Percentiles rank a stretch among this genome's conserved stretches.
phyloP scores from a whole-genome alignment of 352 stramenopile species.

The Phytopythium cucurbitacearum region DNA sequence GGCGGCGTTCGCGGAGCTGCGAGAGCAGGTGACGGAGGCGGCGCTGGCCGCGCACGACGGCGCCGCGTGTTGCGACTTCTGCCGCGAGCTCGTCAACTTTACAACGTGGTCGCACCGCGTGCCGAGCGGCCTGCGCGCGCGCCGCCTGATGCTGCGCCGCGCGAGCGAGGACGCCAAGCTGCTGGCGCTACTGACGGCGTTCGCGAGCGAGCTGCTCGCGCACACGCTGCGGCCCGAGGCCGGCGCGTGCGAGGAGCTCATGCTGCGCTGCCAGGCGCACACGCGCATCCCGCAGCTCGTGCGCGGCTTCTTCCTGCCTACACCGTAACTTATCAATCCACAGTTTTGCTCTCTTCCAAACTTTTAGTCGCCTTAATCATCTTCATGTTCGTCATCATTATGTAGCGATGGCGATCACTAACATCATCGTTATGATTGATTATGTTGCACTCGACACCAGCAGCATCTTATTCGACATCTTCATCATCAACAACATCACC shows the following conservation, averaged over 20 bases:
- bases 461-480: no score
- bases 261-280: slow-evolving; percentile 14
- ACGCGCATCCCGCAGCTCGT: slow-evolving; percentile 22
- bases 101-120: slow-evolving; percentile 15
- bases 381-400: no score
- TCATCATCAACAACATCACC: no score
- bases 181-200: slow-evolving; percentile 14
- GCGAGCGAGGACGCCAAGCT: slow-evolving; percentile 2
- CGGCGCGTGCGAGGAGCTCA: slow-evolving; percentile 3
- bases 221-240: slow-evolving; percentile 19
- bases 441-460: no score
- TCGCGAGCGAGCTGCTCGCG: slow-evolving; percentile 18
- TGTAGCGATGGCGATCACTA: no score
- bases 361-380: slow-evolving; percentile 1
- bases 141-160: slow-evolving; percentile 1
- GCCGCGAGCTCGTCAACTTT: slow-evolving; percentile 15
- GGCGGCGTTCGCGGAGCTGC: slow-evolving; percentile 13
- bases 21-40: slow-evolving; percentile 16
- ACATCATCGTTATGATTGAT: no score
- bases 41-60: slow-evolving; percentile 10
- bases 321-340: neutral
- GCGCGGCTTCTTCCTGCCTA: slow-evolving; percentile 22
- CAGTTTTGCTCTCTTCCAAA: neutral
- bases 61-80: slow-evolving; percentile 25
- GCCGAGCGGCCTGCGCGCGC: slow-evolving; percentile 4